These are phyloP conservation scores for Fomes fomentarius DNA, from an alignment of 1,284 basidiomycete genomes.

Conservation along the genomic window DNA sequence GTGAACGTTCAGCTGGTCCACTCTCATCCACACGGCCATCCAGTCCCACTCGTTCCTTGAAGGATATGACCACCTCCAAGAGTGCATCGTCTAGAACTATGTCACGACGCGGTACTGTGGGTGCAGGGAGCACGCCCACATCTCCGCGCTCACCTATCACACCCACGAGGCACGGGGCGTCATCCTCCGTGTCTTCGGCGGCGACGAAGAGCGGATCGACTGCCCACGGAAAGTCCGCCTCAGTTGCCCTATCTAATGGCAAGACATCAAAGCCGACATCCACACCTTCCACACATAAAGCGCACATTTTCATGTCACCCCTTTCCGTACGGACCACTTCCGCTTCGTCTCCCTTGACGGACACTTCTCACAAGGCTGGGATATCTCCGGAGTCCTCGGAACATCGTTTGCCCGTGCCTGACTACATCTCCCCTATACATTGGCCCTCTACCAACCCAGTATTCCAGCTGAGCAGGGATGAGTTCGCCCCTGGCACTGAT, in stretches of 20 bases:
- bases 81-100: slow-evolving; percentile 2
- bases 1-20: slow-evolving; percentile 9
- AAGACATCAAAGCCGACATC: slow-evolving; percentile 13
- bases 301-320: slow-evolving; percentile 16
- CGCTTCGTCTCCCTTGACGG: slow-evolving; percentile 7
- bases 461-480: slow-evolving; percentile 55
- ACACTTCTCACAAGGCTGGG: not conserved
- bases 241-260: slow-evolving; percentile 12
- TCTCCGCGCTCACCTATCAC: slow-evolving; percentile 8
- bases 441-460: slow-evolving; percentile 75
- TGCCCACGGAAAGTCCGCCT: slow-evolving; percentile 19
- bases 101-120: slow-evolving; percentile 18
- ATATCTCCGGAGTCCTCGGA: not conserved
- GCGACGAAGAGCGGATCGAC: slow-evolving; percentile 2
- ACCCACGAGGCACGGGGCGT: slow-evolving; percentile 8
- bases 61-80: slow-evolving; percentile 6
- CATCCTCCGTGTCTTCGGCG: slow-evolving; percentile 19
- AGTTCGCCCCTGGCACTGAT: slow-evolving; percentile 53
- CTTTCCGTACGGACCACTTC: not conserved
- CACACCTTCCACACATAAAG: slow-evolving; percentile 14
- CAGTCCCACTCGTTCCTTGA: slow-evolving; percentile 11
- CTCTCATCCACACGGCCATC: slow-evolving; percentile 15
- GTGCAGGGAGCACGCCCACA: not conserved
- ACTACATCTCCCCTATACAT: slow-evolving; percentile 74
- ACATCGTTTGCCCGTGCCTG: slow-evolving; percentile 40